Evolutionary conservation across 495 filamentous ascomycete species (phyloP).

Genomic region (Penicillium canescens): DNA sequence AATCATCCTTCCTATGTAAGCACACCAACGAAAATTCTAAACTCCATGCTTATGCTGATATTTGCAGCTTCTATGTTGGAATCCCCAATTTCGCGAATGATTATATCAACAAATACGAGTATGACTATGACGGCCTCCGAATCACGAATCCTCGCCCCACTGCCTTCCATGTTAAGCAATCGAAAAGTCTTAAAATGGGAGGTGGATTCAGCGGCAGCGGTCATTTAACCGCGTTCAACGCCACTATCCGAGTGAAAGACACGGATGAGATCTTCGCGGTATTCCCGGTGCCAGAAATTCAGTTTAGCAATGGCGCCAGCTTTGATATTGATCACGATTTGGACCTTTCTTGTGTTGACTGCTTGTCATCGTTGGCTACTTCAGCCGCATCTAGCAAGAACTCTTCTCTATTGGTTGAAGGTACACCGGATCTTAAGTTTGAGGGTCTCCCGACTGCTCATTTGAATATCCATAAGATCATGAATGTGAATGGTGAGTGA

Average conservation of each 20-base stretch:
- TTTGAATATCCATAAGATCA: slow-evolving; percentile 31
- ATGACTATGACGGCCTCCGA: slow-evolving; percentile 19
- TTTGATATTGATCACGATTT: slow-evolving; percentile 31
- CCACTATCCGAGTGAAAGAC: slow-evolving; percentile 15
- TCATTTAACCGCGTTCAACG: slow-evolving; percentile 27
- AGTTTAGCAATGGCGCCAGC: slow-evolving; percentile 16
- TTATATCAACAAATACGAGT: slow-evolving; percentile 31
- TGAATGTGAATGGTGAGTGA: slow-evolving; percentile 9
- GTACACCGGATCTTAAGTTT: slow-evolving; percentile 23
- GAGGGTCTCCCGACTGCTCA: slow-evolving; percentile 26
- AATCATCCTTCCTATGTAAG: slow-evolving; percentile 28
- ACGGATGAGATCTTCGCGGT: slow-evolving; percentile 21
- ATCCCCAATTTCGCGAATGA: slow-evolving; percentile 29
- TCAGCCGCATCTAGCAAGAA: slow-evolving; percentile 23
- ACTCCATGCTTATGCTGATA: not conserved
- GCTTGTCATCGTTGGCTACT: slow-evolving; percentile 24
- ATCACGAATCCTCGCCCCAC: slow-evolving; percentile 26
- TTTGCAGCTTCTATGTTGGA: slow-evolving; percentile 27
- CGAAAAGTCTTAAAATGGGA: slow-evolving; percentile 15
- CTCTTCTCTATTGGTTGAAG: slow-evolving; percentile 22
- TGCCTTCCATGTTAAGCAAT: slow-evolving; percentile 26
- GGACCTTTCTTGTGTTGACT: slow-evolving; percentile 28
- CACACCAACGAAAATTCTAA: not conserved
- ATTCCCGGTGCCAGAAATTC: slow-evolving; percentile 21
- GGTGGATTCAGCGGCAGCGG: slow-evolving; percentile 31